Conservation (phyloP, 2,329 filamentous ascomycete genomes). For the Colletotrichum australisinense region DNA sequence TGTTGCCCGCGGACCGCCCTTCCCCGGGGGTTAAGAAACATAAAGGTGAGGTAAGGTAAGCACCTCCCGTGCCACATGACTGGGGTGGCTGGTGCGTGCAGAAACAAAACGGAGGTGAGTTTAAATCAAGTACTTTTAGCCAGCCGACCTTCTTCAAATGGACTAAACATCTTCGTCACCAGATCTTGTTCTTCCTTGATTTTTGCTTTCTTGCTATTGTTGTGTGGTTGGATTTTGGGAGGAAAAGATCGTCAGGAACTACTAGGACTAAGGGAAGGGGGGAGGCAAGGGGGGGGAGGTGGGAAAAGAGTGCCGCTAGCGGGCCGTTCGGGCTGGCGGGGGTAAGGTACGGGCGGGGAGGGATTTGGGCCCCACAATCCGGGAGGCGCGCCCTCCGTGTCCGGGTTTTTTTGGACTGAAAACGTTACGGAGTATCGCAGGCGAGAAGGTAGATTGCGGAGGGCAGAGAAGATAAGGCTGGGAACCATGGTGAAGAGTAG, state of each 20-base stretch:
- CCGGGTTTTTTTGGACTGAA: neutral
- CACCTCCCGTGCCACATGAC: too few relatives aligned
- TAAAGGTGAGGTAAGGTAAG: too few relatives aligned
- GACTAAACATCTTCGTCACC: neutral
- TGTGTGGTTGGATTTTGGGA: neutral
- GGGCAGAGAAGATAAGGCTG: neutral
- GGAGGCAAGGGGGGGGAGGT: neutral
- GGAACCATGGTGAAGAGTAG: too few relatives aligned
- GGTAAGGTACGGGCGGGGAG: neutral
- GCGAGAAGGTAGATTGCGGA: neutral
- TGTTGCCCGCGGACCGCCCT: neutral
- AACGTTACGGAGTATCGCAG: neutral
- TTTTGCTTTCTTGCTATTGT: neutral
- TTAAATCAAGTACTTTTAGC: neutral
- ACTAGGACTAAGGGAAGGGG: too few relatives aligned
- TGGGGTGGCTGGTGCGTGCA: too few relatives aligned
- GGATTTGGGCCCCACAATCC: neutral
- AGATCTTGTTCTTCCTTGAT: neutral
- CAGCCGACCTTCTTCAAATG: neutral
- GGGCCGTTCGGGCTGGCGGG: neutral
- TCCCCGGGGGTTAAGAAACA: neutral
- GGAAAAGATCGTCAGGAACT: neutral
- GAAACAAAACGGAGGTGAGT: neutral
- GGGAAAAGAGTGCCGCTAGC: neutral
- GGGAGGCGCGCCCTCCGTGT: neutral